A percentile compares a stretch with the other conserved stretches of the same genome.
Conservation (phyloP, 1,284 basidiomycete genomes). For the Thelephora terrestris region DNA sequence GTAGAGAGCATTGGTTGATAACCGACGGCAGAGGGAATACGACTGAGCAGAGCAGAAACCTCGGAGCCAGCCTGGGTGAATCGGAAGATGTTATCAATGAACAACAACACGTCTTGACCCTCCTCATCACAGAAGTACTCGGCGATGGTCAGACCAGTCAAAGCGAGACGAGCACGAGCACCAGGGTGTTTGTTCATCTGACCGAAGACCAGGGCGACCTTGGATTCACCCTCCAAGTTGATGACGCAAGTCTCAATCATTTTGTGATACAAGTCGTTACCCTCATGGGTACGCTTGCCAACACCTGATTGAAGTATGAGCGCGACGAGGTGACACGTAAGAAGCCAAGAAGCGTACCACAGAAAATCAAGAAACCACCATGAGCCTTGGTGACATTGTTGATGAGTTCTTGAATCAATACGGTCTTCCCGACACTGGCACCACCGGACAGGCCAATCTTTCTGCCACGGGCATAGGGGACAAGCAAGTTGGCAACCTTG, state of each 20-base stretch:
- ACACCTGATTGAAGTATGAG: constrained; percentile 51
- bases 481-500: constrained; percentile 97
- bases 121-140: constrained; percentile 99
- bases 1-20: constrained; percentile 99
- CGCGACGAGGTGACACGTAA: constrained; percentile 5
- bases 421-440: constrained; percentile 99
- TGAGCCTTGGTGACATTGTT: constrained; percentile 99
- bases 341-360: constrained; percentile 46
- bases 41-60: constrained; percentile 98
- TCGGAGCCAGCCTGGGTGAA: constrained; percentile 99
- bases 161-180: constrained; percentile 99
- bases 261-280: constrained; percentile 99
- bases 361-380: constrained; percentile 99
- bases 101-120: constrained; percentile 98
- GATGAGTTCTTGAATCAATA: constrained; percentile 98
- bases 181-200: constrained; percentile 99
- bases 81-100: constrained; percentile 99
- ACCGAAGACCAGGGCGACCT: constrained; percentile 99
- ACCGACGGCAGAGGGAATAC: constrained; percentile 99
- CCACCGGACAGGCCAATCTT: constrained; percentile 99
- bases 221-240: constrained; percentile 96
- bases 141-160: constrained; percentile 97
- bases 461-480: constrained; percentile 99
- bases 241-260: constrained; percentile 99
- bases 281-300: constrained; percentile 99